phyloP scores from a whole-genome alignment of 1,284 basidiomycete genomes.

The Ustilago esculenta region DNA sequence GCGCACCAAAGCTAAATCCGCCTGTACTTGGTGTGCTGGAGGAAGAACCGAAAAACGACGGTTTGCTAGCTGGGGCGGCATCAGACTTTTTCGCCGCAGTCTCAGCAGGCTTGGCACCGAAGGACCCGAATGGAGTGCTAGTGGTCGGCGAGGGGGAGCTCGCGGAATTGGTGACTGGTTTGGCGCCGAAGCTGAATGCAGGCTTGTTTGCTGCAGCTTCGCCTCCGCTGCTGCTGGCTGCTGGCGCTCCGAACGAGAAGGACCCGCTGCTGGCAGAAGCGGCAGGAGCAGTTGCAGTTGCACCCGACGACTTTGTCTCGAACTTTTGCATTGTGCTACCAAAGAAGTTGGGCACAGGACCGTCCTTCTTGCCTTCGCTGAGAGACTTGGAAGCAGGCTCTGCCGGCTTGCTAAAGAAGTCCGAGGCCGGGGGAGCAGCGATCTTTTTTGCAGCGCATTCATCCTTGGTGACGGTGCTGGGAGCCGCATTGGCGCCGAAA shows the following conservation, averaged over 20 bases:
- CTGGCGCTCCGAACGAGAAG: conserved; percentile 14
- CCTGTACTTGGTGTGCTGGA: background rate
- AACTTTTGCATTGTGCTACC: conserved; percentile 48
- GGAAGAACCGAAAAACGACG: conserved; percentile 41
- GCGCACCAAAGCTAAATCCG: conserved; percentile 48
- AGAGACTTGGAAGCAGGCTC: conserved; percentile 26
- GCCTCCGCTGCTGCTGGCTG: background rate
- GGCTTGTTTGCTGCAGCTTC: conserved; percentile 4
- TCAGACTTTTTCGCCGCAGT: conserved; percentile 16
- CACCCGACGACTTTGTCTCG: conserved; percentile 25
- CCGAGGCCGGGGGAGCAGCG: conserved; percentile 20
- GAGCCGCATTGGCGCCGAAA: conserved; percentile 28
- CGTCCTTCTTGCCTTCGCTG: conserved; percentile 51
- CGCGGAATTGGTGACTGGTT: conserved; percentile 8
- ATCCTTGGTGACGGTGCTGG: conserved; percentile 7
- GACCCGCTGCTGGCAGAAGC: conserved; percentile 2
- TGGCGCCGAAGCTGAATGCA: conserved; percentile 35
- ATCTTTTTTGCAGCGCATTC: conserved; percentile 16
- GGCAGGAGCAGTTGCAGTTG: conserved; percentile 6
- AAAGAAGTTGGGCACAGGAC: conserved; percentile 61
- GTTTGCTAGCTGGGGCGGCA: conserved; percentile 9
- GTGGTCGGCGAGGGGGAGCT: background rate
- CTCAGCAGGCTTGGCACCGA: conserved; percentile 11
- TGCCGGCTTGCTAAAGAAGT: conserved; percentile 46
- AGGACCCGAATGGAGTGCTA: conserved; percentile 11